phyloP scores from a whole-genome alignment of 768 basidiomycete genomes.

The Punctularia strigosozonata region DNA sequence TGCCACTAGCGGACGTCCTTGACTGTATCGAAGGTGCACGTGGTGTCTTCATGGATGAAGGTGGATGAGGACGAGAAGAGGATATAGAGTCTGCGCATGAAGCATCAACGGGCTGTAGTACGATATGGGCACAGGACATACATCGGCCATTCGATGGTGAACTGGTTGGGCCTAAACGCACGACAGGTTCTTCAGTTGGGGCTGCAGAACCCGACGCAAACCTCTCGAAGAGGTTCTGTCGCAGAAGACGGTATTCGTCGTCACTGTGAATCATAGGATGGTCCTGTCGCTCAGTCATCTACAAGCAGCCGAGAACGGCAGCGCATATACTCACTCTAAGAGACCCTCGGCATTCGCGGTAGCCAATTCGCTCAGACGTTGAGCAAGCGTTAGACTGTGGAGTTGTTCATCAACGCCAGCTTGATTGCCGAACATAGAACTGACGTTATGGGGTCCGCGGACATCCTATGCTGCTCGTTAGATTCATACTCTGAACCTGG shows the following conservation, averaged over 20 bases:
- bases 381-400: constrained; percentile 60
- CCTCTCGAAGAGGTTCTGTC: constrained; percentile 77
- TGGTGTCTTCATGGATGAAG: constrained; percentile 10
- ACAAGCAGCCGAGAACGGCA: neutral
- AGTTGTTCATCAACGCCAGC: neutral
- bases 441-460: constrained; percentile 22
- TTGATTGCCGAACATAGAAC: constrained; percentile 6
- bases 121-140: neutral
- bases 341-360: constrained; percentile 72
- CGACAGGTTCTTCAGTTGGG: constrained; percentile 51
- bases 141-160: constrained; percentile 17
- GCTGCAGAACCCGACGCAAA: constrained; percentile 46
- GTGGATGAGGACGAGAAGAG: constrained; percentile 11
- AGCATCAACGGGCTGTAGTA: constrained; percentile 2
- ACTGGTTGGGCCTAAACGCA: constrained; percentile 34
- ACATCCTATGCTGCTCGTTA: constrained; percentile 11
- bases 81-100: constrained; percentile 7
- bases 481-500: constrained; percentile 6
- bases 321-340: constrained; percentile 41
- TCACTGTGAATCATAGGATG: constrained; percentile 34
- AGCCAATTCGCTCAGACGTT: constrained; percentile 72
- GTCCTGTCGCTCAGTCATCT: neutral
- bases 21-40: constrained; percentile 21
- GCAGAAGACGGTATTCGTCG: constrained; percentile 75
- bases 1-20: constrained; percentile 21